Evolutionary conservation across 768 basidiomycete species (phyloP), one percentile per base, ranked within the genome.

Genomic region (Gyrodon lividus): DNA sequence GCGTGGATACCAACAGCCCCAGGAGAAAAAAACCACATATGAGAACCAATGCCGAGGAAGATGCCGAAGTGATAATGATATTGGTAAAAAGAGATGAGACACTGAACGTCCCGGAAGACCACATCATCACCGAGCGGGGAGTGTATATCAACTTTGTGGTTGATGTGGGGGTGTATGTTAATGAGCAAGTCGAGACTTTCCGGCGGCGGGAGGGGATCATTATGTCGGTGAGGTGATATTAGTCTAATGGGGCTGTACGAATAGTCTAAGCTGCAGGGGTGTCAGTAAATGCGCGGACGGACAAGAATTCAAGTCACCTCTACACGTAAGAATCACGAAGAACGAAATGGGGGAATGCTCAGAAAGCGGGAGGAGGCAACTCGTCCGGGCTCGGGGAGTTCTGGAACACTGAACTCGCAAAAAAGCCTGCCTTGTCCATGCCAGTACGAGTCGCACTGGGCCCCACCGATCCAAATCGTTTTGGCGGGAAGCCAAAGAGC

Each of bases 371-470:
- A 54, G 82, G 79, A 41, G 89, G 89, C 43, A 91, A 71, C 63
- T 87, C 87, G 54, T 90, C 89, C 46, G 89, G 89, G 61, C 84
- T 89, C 14, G 89, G 89, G 52, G 87, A 89, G 74, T 89, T 91
- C 77, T 90, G 89, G 81, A 89, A 91, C 62, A 77, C 74, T 28
- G 87, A 89, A 62, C 87, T 89, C 58, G 89, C 88, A 68, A 87
- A 91, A 64, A 81, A 88, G 7, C 78, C 78, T 24, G 71, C 66
- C 54, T 70, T 72, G 46, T 70, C 64, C 59, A 65, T 63, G 54
- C 35, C 58, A 54, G 52, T 55, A 54, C 64, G 66, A 33, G 58
- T 45, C 23, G 55, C 47, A 28, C 55, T 68, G 22, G 54, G 47
- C 41, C 66, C 69, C 53, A 69, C 52, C 6, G 69, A 69, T 38